Conservation (phyloP, 345 rosid genomes). For the Moricandia moricandioides region DNA sequence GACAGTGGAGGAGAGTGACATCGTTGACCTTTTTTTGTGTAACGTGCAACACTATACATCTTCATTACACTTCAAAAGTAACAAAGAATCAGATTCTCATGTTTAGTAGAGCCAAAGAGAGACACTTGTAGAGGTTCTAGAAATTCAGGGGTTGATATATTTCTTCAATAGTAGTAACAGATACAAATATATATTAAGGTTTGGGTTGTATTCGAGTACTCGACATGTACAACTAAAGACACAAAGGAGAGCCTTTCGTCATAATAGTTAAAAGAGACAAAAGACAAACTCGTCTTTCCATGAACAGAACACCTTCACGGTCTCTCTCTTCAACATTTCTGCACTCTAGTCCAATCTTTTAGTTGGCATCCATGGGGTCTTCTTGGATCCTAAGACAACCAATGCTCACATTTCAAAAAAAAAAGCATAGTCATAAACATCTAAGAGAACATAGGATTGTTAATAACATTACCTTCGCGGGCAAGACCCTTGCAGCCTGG, state of each 20-base stretch:
- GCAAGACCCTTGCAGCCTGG: slow-evolving; percentile 48
- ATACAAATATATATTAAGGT: slow-evolving; percentile 23
- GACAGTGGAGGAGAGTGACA: background rate
- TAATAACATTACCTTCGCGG: slow-evolving; percentile 31
- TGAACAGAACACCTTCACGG: slow-evolving; percentile 21
- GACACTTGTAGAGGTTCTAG: slow-evolving; percentile 16
- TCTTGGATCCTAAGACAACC: slow-evolving; percentile 32
- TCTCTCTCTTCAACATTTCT: slow-evolving; percentile 14
- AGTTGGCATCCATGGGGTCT: slow-evolving; percentile 40
- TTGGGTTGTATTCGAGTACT: slow-evolving; percentile 21
- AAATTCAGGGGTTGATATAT: slow-evolving; percentile 39
- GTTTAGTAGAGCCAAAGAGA: background rate
- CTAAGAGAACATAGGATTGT: background rate
- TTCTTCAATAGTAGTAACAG: slow-evolving; percentile 32
- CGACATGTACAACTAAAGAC: slow-evolving; percentile 35
- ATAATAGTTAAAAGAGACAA: slow-evolving; percentile 11
- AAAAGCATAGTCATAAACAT: background rate
- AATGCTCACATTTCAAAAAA: background rate
- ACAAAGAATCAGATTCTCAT: background rate
- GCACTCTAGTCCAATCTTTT: slow-evolving; percentile 37
- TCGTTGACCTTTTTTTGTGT: background rate
- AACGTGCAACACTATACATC: background rate
- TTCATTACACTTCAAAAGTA: background rate
- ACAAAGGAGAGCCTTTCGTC: slow-evolving; percentile 18
- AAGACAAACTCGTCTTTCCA: slow-evolving; percentile 28